Conservation (phyloP, 1,284 basidiomycete species). For the Heterobasidion parviporum region DNA sequence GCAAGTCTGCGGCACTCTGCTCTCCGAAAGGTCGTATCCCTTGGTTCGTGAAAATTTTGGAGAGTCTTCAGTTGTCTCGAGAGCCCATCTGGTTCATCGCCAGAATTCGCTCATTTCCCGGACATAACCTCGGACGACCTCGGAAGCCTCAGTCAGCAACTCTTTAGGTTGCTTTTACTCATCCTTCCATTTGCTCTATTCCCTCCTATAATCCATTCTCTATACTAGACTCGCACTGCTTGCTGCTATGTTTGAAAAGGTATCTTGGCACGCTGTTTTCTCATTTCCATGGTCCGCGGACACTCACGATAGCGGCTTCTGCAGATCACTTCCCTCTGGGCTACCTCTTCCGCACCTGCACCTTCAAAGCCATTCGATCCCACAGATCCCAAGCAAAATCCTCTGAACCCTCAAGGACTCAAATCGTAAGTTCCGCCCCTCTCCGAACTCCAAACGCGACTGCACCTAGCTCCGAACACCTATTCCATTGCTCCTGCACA, state of each 20-base stretch:
- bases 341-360: conserved; percentile 18
- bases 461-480: background rate
- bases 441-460: background rate
- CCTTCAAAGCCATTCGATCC: conserved; percentile 45
- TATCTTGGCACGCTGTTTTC: background rate
- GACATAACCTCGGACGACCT: background rate
- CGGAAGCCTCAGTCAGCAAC: background rate
- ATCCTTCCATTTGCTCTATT: background rate
- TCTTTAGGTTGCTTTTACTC: background rate
- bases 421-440: conserved; percentile 66
- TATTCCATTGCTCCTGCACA: background rate
- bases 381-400: conserved; percentile 67
- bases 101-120: no score
- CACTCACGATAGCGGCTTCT: background rate
- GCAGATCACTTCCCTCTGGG: conserved; percentile 35
- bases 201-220: background rate
- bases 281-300: background rate
- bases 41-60: no score
- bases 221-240: background rate
- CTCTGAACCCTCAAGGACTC: conserved; percentile 82
- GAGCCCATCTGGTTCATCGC: no score
- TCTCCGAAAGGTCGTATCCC: no score
- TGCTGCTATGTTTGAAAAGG: background rate
- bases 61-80: no score
- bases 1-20: no score